Evolutionary conservation across 2,329 filamentous ascomycete genomes (phyloP).

Genomic region (Paramyrothecium sp.): DNA sequence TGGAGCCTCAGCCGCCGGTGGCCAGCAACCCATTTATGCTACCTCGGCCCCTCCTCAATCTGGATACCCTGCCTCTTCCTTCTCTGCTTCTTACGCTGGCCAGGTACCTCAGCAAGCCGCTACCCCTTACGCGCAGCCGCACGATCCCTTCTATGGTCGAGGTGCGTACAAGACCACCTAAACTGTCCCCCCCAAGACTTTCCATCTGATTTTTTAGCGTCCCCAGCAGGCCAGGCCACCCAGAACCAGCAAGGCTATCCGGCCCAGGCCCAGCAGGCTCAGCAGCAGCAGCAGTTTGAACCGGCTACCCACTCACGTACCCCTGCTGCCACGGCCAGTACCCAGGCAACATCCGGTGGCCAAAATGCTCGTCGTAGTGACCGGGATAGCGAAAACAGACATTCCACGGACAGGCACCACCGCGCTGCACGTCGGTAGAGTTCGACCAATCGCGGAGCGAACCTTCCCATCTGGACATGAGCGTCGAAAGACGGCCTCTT

Average conservation of each 20-base stretch:
- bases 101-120: constrained; percentile 30
- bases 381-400: constrained; percentile 37
- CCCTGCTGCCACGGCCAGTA: constrained; percentile 34
- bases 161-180: constrained; percentile 49
- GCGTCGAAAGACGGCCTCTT: not conserved
- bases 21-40: constrained; percentile 30
- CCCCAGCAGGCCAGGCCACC: constrained; percentile 44
- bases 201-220: constrained; percentile 50
- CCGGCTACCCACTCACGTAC: constrained; percentile 38
- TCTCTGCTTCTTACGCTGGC: constrained; percentile 30
- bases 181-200: constrained; percentile 12
- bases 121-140: constrained; percentile 37
- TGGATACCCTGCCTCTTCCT: constrained; percentile 27
- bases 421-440: constrained; percentile 35
- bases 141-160: constrained; percentile 57
- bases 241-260: constrained; percentile 35
- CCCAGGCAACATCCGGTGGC: constrained; percentile 36
- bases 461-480: constrained; percentile 1
- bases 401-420: constrained; percentile 35
- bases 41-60: constrained; percentile 26
- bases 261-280: constrained; percentile 35
- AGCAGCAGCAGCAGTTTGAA: constrained; percentile 42
- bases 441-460: constrained; percentile 12
- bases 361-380: constrained; percentile 39
- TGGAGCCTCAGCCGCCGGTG: constrained; percentile 24